A percentile compares a stretch with the other conserved stretches of the same genome.
Conservation (phyloP, 192 early-diverging fungal species). For the Rhizophagus prolifer region DNA sequence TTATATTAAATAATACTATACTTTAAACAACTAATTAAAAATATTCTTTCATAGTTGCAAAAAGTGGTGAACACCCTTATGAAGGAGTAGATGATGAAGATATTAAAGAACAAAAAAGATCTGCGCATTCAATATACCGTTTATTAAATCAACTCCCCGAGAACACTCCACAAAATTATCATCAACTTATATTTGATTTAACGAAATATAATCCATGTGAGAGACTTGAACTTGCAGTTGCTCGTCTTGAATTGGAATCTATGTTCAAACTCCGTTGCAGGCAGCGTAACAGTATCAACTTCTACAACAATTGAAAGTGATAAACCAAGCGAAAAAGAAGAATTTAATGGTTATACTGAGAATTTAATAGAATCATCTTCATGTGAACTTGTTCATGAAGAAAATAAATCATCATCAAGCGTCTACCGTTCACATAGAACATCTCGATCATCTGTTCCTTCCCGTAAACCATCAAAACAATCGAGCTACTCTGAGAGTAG, state of each 20-base stretch:
- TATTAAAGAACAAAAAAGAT: constrained; percentile 24
- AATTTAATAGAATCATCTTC: not conserved
- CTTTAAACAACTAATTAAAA: no score
- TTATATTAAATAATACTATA: no score
- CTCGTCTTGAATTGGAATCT: constrained; percentile 17
- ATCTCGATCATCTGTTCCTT: no score
- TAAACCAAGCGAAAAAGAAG: not conserved
- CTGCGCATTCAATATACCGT: not conserved
- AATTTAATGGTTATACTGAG: not conserved
- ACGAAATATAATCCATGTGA: constrained; percentile 10
- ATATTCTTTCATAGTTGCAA: constrained; percentile 17
- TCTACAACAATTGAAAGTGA: not conserved
- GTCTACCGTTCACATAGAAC: no score
- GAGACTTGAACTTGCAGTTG: not conserved
- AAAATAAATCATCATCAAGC: no score
- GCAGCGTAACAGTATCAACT: not conserved
- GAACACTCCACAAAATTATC: not conserved
- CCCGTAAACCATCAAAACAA: no score
- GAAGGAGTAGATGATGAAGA: constrained; percentile 17
- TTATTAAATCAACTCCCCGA: constrained; percentile 6
- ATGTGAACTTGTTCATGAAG: not conserved
- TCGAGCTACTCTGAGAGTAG: no score
- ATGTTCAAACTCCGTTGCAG: not conserved
- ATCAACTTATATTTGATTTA: constrained; percentile 12
- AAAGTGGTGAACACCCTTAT: constrained; percentile 21